Base-by-base conservation (phyloP, 345 rosid genomes). In the Conringia planisiliqua region DNA sequence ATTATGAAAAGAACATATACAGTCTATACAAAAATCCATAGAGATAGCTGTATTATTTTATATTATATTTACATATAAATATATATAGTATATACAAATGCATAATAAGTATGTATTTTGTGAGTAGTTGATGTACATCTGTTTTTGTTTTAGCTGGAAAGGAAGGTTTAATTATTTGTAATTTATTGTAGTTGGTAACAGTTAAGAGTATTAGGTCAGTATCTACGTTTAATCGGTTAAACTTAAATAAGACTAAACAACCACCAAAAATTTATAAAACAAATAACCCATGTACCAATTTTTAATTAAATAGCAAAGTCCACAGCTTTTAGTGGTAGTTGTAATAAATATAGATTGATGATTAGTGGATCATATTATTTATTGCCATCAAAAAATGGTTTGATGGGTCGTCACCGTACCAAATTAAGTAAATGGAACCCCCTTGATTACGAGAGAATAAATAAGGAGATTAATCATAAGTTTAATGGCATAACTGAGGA, bases 131-230 rank as follows among this genome's bases (percentile, higher is more conserved):
- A 64, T 77, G 54, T 63, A 62, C 69, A 48, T 55, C 76, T 76
- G 66, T 63, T 71, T 70, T 62, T 26, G 44, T 56, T 76, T 70
- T 75, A 42, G 69, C 57, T 68, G 52, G 69, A 61, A 47, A 29
- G 69, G 66, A 29, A 46, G n/a, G 8, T 36, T 63, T n/a, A 63
- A 63, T 46, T n/a, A n/a, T n/a, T n/a, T 9, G 75, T 70, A 77
- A 63, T 44, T 24, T 46, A 64, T 56, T 63, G 67, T 63, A 56
- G 80, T 77, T 70, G 80, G 75, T 76, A 70, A 70, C 50, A 76
- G 71, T 70, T 63, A 64, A 58, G 72, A 65, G 80, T 64, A 57
- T 77, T 77, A 56, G 62, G 76, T 77, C 76, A 38, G 68, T 64
- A 64, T 71, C 62, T 70, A 57, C 51, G 29, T 47, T 77, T 38